Base-by-base conservation (phyloP, 164 flowering plant genomes). In the Umbellularia californica region DNA sequence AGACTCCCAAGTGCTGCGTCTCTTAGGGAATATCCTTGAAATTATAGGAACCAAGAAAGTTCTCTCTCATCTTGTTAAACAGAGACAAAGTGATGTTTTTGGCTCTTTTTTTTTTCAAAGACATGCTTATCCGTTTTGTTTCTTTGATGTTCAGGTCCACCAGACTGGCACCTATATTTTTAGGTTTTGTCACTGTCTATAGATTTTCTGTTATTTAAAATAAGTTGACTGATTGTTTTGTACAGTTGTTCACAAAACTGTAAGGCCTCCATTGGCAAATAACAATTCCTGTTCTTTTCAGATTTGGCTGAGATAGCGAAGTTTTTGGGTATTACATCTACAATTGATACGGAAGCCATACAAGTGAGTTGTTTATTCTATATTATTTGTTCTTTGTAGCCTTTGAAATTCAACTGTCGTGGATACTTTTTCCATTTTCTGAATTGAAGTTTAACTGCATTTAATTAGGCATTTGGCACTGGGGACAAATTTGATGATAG, bases 291-390 rank as follows among this genome's bases (percentile, higher is more conserved):
- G 66, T 22, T 65, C 47, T 72, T 79, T 78, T 74, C 89, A 95
- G 98, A 93, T 86, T 86, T 95, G 84, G 98, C 98, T 7, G 97
- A 95, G 83, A 95, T 95, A 63, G 97, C 98, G 5, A 92, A 91
- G 84, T 95, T 93, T 81, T 71, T 95, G 74, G 98, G 97, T 27
- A 87, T 93, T 72, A 93, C 95, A 33, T 76, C 95, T 20, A 84
- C 92, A 10, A 77, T 90, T 33, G 98, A 95, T 74, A 90, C 88
- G 41, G 97, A 95, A 84, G 91, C 90, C 41, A 91, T 95, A 24
- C 71, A 69, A 69, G 71, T 69, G 27, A 69, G 71, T 69, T 69
- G 13, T 50, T 22, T 3, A 68, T 33, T 30, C 41, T 28, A 17
- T 23, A 25, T 24, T 23, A 41, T 33, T 19, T 12, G 33, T 33